These are phyloP conservation scores for Rubus parviflorus DNA, from an alignment of 306 rosid genomes.

Conservation along the genomic window DNA sequence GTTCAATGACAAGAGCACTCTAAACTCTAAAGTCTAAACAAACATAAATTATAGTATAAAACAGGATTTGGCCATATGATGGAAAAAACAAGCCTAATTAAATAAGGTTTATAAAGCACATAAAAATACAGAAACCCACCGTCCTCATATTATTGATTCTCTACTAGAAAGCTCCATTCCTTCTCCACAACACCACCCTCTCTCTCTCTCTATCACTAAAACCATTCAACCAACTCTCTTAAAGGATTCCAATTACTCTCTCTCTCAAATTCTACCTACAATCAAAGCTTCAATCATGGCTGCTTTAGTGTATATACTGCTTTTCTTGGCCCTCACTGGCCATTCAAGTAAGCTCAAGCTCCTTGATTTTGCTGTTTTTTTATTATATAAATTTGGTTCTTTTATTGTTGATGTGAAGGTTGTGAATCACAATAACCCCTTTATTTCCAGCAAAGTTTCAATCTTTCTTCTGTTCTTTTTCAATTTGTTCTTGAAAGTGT, in stretches of 20 bases:
- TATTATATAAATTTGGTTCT: neutral
- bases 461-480: neutral
- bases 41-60: slow-evolving; percentile 5
- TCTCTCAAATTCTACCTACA: slow-evolving; percentile 3
- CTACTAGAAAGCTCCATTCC: slow-evolving; percentile 36
- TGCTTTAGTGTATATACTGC: slow-evolving; percentile 45
- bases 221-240: slow-evolving; percentile 15
- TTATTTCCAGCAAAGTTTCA: neutral
- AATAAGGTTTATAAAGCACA: slow-evolving; percentile 27
- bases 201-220: slow-evolving; percentile 14
- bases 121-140: slow-evolving; percentile 27
- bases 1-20: slow-evolving; percentile 26
- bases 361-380: slow-evolving; percentile 1
- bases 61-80: neutral
- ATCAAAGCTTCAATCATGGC: slow-evolving; percentile 50
- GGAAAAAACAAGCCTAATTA: slow-evolving; percentile 10
- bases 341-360: slow-evolving; percentile 82
- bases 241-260: slow-evolving; percentile 14
- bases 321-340: slow-evolving; percentile 57
- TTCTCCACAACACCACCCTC: neutral
- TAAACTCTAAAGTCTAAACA: no score
- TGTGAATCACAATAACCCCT: neutral
- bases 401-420: slow-evolving; percentile 13
- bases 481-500: neutral
- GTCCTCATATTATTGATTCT: slow-evolving; percentile 20